phyloP scores from a whole-genome alignment of 805 yeast genomes.

The Candida caryicola region DNA sequence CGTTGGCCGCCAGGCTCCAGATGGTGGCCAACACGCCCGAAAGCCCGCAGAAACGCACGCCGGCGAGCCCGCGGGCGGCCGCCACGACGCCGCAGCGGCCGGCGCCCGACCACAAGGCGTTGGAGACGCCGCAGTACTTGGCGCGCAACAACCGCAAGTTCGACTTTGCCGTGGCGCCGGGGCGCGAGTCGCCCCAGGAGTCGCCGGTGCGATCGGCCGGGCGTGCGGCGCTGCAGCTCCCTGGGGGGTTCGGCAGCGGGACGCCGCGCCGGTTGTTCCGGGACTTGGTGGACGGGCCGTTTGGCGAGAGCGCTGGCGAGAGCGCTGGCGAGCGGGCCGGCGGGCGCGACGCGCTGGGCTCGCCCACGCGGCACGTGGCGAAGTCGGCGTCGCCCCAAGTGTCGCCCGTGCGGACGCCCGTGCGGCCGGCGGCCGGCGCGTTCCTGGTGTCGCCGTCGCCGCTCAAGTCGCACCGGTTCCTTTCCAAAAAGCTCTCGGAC shows the following conservation, averaged over 20 bases:
- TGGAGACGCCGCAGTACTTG: constrained; percentile 25
- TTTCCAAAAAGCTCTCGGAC: constrained; percentile 37
- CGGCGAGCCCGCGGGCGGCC: background rate
- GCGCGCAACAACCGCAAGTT: constrained; percentile 17
- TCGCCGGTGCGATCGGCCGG: background rate
- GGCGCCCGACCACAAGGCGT: background rate
- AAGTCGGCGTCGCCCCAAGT: background rate
- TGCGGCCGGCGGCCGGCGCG: constrained; percentile 10
- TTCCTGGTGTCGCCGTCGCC: constrained; percentile 49
- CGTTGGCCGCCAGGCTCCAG: constrained; percentile 7
- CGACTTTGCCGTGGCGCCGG: constrained; percentile 4
- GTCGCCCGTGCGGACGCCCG: constrained; percentile 3
- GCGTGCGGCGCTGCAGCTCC: background rate
- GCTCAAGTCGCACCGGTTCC: constrained; percentile 32
- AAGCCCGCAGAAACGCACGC: background rate
- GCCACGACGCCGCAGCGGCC: background rate
- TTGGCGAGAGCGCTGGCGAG: too few species aligned
- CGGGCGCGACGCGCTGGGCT: too few species aligned
- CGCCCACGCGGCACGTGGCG: background rate
- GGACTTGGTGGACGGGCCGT: background rate
- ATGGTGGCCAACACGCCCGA: constrained; percentile 1
- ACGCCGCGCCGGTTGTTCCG: constrained; percentile 1
- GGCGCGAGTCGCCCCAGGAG: background rate
- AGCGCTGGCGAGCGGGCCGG: too few species aligned
- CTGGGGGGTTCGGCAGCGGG: background rate